Conservation (phyloP, 2,329 filamentous ascomycete genomes). For the Hypocreales sp. region DNA sequence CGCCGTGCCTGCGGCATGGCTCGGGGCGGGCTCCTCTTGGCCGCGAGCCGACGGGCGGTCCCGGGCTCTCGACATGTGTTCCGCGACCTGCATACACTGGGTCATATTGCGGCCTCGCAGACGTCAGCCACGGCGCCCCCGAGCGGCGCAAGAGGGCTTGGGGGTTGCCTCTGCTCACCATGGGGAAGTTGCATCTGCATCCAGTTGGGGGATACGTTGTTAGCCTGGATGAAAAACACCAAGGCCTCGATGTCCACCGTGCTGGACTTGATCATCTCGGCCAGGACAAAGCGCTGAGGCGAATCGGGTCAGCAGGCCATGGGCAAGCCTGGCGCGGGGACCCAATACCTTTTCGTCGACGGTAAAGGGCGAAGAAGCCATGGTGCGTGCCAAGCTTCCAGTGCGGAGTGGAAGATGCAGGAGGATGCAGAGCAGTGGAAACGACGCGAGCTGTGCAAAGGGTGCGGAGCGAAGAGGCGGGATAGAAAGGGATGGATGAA, state of each 20-base stretch:
- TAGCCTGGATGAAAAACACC: constrained; percentile 28
- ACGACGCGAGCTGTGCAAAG: not conserved
- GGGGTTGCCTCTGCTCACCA: constrained; percentile 20
- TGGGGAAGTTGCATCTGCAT: constrained; percentile 30
- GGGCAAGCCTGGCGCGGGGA: not conserved
- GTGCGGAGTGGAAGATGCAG: not conserved
- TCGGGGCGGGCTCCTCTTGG: constrained; percentile 12
- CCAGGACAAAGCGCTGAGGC: constrained; percentile 41
- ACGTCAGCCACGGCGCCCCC: not conserved
- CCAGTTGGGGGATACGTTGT: constrained; percentile 27
- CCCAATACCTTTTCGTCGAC: constrained; percentile 1
- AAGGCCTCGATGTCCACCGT: constrained; percentile 29
- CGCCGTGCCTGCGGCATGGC: not conserved
- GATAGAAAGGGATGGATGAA: not conserved
- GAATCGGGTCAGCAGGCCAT: too few species aligned
- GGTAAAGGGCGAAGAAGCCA: constrained; percentile 1
- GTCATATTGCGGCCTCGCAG: constrained; percentile 29
- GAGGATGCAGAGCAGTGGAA: not conserved
- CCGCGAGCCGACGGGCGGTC: constrained; percentile 22
- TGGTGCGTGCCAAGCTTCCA: not conserved
- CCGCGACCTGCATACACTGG: constrained; percentile 26
- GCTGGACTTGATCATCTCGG: constrained; percentile 42
- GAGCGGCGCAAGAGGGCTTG: too few species aligned
- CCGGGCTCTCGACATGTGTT: constrained; percentile 21
- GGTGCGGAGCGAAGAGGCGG: not conserved